Evolutionary conservation across 2,329 filamentous ascomycete genomes (phyloP).

Genomic region (Dothistroma septosporum): DNA sequence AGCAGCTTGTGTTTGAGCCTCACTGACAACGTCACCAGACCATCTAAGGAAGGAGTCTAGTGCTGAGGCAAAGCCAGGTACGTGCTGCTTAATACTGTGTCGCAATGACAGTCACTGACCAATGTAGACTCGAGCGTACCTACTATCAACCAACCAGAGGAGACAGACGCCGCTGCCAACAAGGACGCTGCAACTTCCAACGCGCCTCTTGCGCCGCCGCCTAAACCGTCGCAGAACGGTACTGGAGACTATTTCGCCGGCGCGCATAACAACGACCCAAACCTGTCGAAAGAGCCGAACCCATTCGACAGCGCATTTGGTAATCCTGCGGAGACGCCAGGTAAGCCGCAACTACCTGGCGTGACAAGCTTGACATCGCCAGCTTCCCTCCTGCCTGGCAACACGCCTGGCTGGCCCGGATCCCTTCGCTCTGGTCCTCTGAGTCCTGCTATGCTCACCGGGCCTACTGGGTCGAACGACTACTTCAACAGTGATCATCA

Average conservation of each 20-base stretch:
- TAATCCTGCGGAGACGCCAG: conserved; percentile 70
- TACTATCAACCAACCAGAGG: conserved; percentile 35
- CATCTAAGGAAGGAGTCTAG: conserved; percentile 17
- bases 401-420: conserved; percentile 75
- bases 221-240: conserved; percentile 43
- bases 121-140: conserved; percentile 25
- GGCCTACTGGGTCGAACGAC: conserved; percentile 66
- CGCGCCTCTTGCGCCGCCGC: conserved; percentile 52
- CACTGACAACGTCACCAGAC: conserved; percentile 20
- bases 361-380: conserved; percentile 90
- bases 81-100: conserved; percentile 11
- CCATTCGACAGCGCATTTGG: conserved; percentile 96
- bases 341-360: conserved; percentile 74
- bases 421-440: conserved; percentile 87
- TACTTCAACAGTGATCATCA: conserved; percentile 73
- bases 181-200: conserved; percentile 38
- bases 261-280: conserved; percentile 38
- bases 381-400: conserved; percentile 70
- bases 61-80: conserved; percentile 20
- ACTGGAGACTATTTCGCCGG: conserved; percentile 51
- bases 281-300: conserved; percentile 79
- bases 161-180: conserved; percentile 17
- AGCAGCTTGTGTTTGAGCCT: background rate
- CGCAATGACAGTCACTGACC: background rate
- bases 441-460: conserved; percentile 95